Percentiles rank a stretch among this genome's conserved stretches.
Conservation (phyloP, 2,329 filamentous ascomycete genomes). For the Grosmannia serpens region DNA sequence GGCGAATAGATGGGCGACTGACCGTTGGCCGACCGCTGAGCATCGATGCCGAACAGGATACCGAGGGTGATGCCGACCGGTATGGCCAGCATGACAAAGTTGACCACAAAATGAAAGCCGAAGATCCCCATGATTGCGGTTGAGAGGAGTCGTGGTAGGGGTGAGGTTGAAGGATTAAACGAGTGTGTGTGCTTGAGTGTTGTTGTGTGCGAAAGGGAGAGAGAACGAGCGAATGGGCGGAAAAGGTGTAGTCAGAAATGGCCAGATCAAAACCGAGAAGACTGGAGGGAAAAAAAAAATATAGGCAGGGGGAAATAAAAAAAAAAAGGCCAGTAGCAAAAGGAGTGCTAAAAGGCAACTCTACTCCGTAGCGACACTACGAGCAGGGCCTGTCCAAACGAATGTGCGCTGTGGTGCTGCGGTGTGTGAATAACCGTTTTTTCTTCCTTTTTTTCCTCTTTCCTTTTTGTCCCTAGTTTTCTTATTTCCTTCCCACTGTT, state of each 20-base stretch:
- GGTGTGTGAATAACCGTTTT: background rate
- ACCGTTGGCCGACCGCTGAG: slow-evolving; percentile 28
- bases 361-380: background rate
- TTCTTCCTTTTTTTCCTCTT: background rate
- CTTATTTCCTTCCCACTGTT: background rate
- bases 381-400: background rate
- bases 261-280: background rate
- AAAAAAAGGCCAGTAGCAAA: background rate
- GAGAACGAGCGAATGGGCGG: background rate
- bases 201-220: background rate
- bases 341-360: background rate
- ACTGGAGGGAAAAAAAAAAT: background rate
- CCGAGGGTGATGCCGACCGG: slow-evolving; percentile 23
- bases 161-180: background rate
- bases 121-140: background rate
- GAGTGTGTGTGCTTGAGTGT: background rate
- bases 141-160: too few species aligned
- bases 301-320: background rate
- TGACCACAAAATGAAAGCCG: slow-evolving; percentile 15
- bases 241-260: background rate
- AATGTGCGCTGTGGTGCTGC: background rate
- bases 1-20: slow-evolving; percentile 31
- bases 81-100: slow-evolving; percentile 35
- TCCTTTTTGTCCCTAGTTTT: too few species aligned
- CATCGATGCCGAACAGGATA: slow-evolving; percentile 36